phyloP scores from a whole-genome alignment of 495 filamentous ascomycete species.

The Daldinia concentrica region DNA sequence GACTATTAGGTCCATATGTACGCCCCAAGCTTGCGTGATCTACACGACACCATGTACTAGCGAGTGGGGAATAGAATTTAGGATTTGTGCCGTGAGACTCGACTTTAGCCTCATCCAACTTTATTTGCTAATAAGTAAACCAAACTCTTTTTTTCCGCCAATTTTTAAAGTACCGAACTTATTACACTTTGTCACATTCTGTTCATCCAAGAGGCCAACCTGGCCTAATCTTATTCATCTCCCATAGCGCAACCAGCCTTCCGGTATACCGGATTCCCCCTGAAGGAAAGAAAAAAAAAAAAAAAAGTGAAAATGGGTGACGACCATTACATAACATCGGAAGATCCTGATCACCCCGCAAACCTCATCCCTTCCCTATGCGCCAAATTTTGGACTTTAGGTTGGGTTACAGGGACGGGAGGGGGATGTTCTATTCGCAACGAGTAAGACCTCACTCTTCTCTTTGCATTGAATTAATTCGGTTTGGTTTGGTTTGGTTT shows the following conservation, averaged over 20 bases:
- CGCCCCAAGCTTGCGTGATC: conserved; percentile 20
- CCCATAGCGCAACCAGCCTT: background rate
- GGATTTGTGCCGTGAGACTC: conserved; percentile 36
- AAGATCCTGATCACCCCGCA: conserved; percentile 85
- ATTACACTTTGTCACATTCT: background rate
- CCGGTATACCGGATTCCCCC: background rate
- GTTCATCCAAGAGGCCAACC: conserved; percentile 27
- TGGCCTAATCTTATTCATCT: conserved; percentile 33
- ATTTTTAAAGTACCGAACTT: conserved; percentile 2
- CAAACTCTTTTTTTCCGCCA: background rate
- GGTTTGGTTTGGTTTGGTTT: background rate
- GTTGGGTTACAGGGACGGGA: conserved; percentile 97
- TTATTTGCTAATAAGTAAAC: conserved; percentile 33
- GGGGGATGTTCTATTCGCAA: conserved; percentile 88
- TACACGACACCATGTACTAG: conserved; percentile 5
- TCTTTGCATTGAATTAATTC: conserved; percentile 7
- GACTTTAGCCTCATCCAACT: conserved; percentile 49
- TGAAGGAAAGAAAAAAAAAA: background rate
- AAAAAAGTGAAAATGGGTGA: conserved; percentile 55
- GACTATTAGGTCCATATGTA: background rate
- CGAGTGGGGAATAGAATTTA: conserved; percentile 28
- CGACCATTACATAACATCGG: conserved; percentile 78
- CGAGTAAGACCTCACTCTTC: conserved; percentile 50
- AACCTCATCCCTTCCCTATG: conserved; percentile 94
- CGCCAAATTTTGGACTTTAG: conserved; percentile 90